Base-by-base conservation (phyloP, 371 early-diverging fungal genomes). In the Haplosporangium sp. region DNA sequence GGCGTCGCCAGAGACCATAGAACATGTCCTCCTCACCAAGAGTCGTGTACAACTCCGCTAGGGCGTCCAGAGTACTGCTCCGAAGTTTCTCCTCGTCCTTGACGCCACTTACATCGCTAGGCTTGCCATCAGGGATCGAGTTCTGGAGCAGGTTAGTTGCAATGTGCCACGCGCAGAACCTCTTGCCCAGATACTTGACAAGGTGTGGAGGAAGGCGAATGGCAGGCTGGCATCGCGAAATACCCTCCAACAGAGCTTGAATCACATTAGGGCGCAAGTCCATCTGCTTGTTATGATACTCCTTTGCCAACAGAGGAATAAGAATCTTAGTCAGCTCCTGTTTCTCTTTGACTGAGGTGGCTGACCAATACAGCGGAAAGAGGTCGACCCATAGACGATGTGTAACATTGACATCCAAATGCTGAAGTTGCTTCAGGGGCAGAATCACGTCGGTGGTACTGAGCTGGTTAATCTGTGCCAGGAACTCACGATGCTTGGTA, bases 1-100 rank as follows among this genome's bases (percentile, higher is more conserved):
- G 92, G 16, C 97, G 92, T 66, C 96, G 86, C 96, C 98, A 97
- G 16, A 96, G 82, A 5, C 99, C 99, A 70, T 89, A 92, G 74
- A 93, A 95, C 86, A 95, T 94, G 79, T 98, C 98, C 20, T 93
- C 87, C 66, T 98, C 98, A 6, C 87, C 86, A 37, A 99, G 82
- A 8, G 83, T 80, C 6, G 83, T 65, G 72, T 96, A 96, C 11
- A 99, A 80, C 52, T 96, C 96, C 0, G 91, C 88, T 13, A 98
- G 82, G 2, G 96, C 95, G 77, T 99, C 99, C 74, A 96, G 80
- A 5, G 93, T 93, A 29, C 93, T 91, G 47, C 95, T 96, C n/a
- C 94, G 90, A 48, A 93, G 86, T 52, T 91, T 91, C 46, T 95
- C 95, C 47, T 96, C 98, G 16, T 95, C 95, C 66, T 93, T 94